These are phyloP conservation scores for Lachancea sp. DNA, from an alignment of 805 yeast species.

Conservation along the genomic window DNA sequence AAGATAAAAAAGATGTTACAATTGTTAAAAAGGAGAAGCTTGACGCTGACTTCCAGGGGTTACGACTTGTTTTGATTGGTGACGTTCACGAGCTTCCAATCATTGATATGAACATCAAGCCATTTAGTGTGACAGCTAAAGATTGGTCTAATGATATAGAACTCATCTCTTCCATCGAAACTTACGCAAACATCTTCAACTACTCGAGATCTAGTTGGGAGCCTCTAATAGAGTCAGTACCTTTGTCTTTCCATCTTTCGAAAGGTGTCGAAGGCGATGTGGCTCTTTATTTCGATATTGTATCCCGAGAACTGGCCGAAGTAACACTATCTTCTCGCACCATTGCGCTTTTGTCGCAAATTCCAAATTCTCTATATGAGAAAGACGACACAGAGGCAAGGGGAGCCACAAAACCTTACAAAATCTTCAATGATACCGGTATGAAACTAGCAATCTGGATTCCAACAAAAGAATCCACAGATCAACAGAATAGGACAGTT, in stretches of 20 bases:
- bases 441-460: conserved; percentile 75
- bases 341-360: conserved; percentile 67
- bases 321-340: conserved; percentile 76
- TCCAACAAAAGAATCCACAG: conserved; percentile 36
- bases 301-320: conserved; percentile 73
- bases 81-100: conserved; percentile 89
- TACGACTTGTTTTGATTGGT: conserved; percentile 78
- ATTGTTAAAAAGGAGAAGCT: conserved; percentile 64
- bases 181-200: conserved; percentile 71
- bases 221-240: conserved; percentile 86
- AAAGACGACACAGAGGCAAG: conserved; percentile 54
- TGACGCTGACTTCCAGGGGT: conserved; percentile 60
- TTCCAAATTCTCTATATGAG: conserved; percentile 50
- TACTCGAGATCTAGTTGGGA: conserved; percentile 93
- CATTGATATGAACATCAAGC: conserved; percentile 63
- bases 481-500: conserved; percentile 23
- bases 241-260: conserved; percentile 64
- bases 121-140: conserved; percentile 59
- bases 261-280: conserved; percentile 41
- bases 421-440: conserved; percentile 80
- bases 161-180: conserved; percentile 57
- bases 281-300: conserved; percentile 55
- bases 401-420: conserved; percentile 77
- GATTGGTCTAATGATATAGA: conserved; percentile 86
- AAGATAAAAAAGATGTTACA: conserved; percentile 10